A percentile compares a stretch with the other conserved stretches of the same genome.
Conservation (phyloP, 2,329 filamentous ascomycete genomes). For the Fusarium piperis region DNA sequence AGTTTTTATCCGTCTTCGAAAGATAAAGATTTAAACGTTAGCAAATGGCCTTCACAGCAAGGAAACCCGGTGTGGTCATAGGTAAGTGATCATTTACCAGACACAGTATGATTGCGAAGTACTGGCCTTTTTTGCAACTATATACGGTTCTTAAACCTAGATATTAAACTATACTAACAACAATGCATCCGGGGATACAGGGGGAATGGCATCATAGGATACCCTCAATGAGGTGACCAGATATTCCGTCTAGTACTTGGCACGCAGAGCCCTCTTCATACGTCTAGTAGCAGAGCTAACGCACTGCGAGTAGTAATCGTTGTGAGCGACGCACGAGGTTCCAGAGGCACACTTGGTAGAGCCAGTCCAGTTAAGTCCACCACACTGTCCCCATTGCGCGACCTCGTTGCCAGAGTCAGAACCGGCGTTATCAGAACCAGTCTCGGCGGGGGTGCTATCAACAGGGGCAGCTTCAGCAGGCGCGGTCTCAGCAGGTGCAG, state of each 20-base stretch:
- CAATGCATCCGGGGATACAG: neutral
- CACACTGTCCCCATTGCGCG: constrained; percentile 39
- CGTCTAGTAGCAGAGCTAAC: constrained; percentile 10
- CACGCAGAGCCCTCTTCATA: constrained; percentile 7
- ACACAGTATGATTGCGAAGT: neutral
- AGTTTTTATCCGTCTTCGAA: too few relatives aligned
- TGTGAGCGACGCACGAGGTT: constrained; percentile 36
- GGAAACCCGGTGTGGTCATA: too few relatives aligned
- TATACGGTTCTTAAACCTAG: neutral
- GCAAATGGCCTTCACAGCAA: too few relatives aligned
- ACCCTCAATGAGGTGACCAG: neutral
- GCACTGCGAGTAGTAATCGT: constrained; percentile 46
- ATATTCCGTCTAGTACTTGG: neutral
- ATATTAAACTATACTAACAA: neutral
- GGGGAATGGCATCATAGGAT: neutral
- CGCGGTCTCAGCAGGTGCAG: neutral
- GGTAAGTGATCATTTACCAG: too few relatives aligned
- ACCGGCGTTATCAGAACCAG: neutral
- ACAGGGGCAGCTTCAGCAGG: neutral
- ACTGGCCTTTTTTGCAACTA: neutral
- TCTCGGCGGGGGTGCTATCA: neutral
- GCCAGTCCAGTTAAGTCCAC: constrained; percentile 39
- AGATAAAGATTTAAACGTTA: too few relatives aligned
- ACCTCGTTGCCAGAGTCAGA: constrained; percentile 5
- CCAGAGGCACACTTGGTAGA: constrained; percentile 39